Evolutionary conservation across 331 rosid genomes (phyloP), one percentile per base, ranked within the genome.

Genomic region (Dryas integrifolia): DNA sequence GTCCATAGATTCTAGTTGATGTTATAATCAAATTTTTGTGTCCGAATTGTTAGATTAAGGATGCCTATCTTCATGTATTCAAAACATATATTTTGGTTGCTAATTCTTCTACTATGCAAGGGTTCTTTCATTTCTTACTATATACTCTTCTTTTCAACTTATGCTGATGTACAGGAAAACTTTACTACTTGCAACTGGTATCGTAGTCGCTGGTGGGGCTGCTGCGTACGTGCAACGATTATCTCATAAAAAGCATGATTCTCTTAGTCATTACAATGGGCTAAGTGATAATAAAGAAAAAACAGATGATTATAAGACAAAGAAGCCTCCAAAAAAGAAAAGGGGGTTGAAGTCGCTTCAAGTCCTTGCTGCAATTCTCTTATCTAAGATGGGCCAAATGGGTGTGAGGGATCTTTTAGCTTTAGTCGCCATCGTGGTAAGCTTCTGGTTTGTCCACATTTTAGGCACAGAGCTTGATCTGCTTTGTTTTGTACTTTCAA

Each of bases 151-250:
- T 68, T 82, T 35, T n/a, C 58, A 15, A 9, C 68, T 40, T 77
- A 40, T 55, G 49, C 38, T 56, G 12, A 58, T 62, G 18, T 35
- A 12, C 89, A 95, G 99, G 88, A 95, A 84, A 89, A 76, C 92
- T 65, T 77, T 95, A 72, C 84, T 95, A 47, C 86, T 95, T 76
- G 96, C 98, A 65, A 86, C 98, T 45, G 96, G 98, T 82, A 80
- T 90, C 49, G 74, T 90, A 46, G 83, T 85, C 67, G 96, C 91
- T 76, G 96, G 99, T 8, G 99, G 99, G 75, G 72, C 98, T 56
- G 92, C 92, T 81, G 91, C 88, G 15, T 95, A 92, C 41, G 60
- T 90, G 80, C 90, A 83, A 76, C 87, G 96, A 57, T 72, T 44
- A 75, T 85, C 77, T 64, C 77, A 14, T 68, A 83, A 72, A 86